These are phyloP conservation scores for Saccharomycopsis selenospora DNA, from an alignment of 805 yeast species.

Conservation along the genomic window DNA sequence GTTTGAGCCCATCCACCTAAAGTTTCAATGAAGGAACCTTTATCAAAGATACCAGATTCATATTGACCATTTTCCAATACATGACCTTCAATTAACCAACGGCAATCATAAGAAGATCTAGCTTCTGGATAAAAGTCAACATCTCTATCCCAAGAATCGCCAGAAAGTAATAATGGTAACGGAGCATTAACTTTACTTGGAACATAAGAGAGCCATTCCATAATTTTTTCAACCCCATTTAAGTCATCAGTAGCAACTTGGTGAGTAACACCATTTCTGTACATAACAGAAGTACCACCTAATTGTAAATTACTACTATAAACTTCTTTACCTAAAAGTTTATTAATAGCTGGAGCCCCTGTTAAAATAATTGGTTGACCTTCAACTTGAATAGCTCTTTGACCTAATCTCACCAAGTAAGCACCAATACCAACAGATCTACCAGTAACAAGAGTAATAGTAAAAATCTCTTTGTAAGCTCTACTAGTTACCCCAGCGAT, in stretches of 20 bases:
- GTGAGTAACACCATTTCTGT: slow-evolving; percentile 96
- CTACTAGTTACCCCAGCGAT: slow-evolving; percentile 98
- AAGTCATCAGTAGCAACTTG: slow-evolving; percentile 94
- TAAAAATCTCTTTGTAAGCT: slow-evolving; percentile 96
- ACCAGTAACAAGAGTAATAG: slow-evolving; percentile 97
- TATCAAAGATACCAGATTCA: slow-evolving; percentile 87
- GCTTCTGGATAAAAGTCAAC: slow-evolving; percentile 72
- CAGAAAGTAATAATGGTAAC: slow-evolving; percentile 75
- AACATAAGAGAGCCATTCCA: slow-evolving; percentile 92
- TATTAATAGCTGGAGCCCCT: slow-evolving; percentile 99
- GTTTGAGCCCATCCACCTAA: slow-evolving; percentile 98
- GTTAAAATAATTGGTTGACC: slow-evolving; percentile 98
- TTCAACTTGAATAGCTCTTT: slow-evolving; percentile 58
- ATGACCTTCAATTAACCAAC: slow-evolving; percentile 91
- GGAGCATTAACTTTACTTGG: slow-evolving; percentile 89
- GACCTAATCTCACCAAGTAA: slow-evolving; percentile 94
- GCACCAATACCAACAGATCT: slow-evolving; percentile 99
- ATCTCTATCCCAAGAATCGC: slow-evolving; percentile 83
- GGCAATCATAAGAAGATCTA: slow-evolving; percentile 76
- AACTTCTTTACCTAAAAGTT: slow-evolving; percentile 93
- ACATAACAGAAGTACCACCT: slow-evolving; percentile 99
- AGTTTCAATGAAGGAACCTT: slow-evolving; percentile 90
- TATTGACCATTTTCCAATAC: slow-evolving; percentile 58
- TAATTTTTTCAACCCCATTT: slow-evolving; percentile 90
- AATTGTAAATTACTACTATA: slow-evolving; percentile 94